A percentile compares a stretch with the other conserved stretches of the same genome.
phyloP scores from a whole-genome alignment of 2,329 filamentous ascomycete species.

The Aspergillus pseudotamarii region DNA sequence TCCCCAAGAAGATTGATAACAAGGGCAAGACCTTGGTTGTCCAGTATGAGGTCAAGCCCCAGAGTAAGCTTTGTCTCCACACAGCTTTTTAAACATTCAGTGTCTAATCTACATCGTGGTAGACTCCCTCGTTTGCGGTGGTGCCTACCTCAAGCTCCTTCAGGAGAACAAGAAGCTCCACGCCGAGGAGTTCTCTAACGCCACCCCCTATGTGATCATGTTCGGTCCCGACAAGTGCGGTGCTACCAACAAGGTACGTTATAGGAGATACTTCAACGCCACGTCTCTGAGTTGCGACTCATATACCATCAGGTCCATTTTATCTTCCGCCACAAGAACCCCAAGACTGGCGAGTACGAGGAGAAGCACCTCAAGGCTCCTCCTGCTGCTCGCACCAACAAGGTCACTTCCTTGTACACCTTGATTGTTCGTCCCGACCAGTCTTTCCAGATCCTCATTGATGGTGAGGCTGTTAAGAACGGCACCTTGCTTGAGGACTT shows the following conservation, averaged over 20 bases:
- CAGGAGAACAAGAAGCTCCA: conserved; percentile 97
- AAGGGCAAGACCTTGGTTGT: conserved; percentile 96
- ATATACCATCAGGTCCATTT: conserved; percentile 66
- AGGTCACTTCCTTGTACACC: conserved; percentile 93
- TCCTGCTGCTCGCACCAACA: conserved; percentile 83
- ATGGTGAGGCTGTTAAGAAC: conserved; percentile 84
- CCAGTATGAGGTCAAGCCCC: conserved; percentile 99
- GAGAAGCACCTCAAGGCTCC: conserved; percentile 95
- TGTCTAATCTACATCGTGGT: conserved; percentile 11
- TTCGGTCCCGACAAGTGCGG: conserved; percentile 99
- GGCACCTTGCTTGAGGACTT: conserved; percentile 95
- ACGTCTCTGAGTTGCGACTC: conserved; percentile 4
- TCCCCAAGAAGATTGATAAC: conserved; percentile 94
- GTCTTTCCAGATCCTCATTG: conserved; percentile 88
- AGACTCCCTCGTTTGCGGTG: conserved; percentile 97
- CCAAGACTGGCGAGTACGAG: conserved; percentile 98
- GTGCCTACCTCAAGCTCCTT: conserved; percentile 98
- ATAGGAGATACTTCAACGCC: conserved; percentile 37
- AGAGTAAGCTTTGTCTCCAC: conserved; percentile 67
- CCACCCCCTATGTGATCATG: conserved; percentile 98
- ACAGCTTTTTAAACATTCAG: not conserved
- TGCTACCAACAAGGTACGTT: conserved; percentile 88
- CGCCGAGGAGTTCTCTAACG: conserved; percentile 96
- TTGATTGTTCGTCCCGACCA: conserved; percentile 96
- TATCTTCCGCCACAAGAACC: conserved; percentile 99